Percentiles rank a stretch among this genome's conserved stretches.
Conservation (phyloP, 805 yeast genomes). For the Metschnikowia henanensis region DNA sequence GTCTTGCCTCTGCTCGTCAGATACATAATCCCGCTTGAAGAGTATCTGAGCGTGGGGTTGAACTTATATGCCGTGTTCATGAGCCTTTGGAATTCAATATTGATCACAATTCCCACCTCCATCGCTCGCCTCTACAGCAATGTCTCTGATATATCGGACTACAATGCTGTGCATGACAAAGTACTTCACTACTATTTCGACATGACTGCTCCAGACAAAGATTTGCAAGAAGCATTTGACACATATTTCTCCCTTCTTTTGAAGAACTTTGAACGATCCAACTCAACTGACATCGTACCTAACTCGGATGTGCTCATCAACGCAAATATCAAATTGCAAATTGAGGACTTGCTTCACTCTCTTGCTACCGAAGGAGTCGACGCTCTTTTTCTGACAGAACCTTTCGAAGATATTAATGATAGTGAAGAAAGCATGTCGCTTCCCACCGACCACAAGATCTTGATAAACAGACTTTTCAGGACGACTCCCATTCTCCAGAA, state of each 20-base stretch:
- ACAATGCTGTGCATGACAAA: constrained; percentile 26
- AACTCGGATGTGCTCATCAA: constrained; percentile 18
- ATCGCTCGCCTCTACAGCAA: constrained; percentile 27
- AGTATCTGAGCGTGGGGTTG: constrained; percentile 22
- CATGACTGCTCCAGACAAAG: constrained; percentile 8
- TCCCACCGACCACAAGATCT: constrained; percentile 18
- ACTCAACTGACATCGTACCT: background rate
- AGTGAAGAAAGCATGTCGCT: constrained; percentile 15
- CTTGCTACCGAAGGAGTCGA: constrained; percentile 15
- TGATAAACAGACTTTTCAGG: constrained; percentile 17
- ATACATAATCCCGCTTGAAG: constrained; percentile 24
- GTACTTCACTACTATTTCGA: constrained; percentile 25
- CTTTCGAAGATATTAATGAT: constrained; percentile 12
- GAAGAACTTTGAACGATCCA: constrained; percentile 9
- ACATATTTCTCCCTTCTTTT: constrained; percentile 14
- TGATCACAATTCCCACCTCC: constrained; percentile 15
- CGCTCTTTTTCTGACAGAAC: constrained; percentile 8
- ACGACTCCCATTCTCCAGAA: constrained; percentile 22
- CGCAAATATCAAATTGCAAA: constrained; percentile 22
- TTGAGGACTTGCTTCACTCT: constrained; percentile 25
- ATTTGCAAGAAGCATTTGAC: constrained; percentile 12
- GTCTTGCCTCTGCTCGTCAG: constrained; percentile 25
- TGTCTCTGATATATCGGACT: constrained; percentile 25
- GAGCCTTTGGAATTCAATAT: constrained; percentile 27
- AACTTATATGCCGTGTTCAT: constrained; percentile 23